Evolutionary conservation across 768 basidiomycete genomes (phyloP).

Genomic region (Leucosporidium creatinivorum): DNA sequence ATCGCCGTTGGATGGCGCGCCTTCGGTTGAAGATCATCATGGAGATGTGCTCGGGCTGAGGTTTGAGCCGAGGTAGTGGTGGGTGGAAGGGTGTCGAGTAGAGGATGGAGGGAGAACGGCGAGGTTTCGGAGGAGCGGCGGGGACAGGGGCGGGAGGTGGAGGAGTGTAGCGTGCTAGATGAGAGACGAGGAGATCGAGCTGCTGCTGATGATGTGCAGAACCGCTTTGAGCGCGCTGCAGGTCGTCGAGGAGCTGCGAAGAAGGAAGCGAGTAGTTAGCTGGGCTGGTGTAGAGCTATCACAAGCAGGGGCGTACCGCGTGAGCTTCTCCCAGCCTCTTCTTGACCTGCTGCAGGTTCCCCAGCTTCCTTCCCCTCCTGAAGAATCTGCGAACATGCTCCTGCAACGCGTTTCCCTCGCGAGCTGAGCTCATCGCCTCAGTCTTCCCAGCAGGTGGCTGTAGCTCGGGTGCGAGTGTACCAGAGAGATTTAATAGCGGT

Average conservation of each 20-base stretch:
- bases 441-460: too few relatives aligned
- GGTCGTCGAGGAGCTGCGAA: slow-evolving; percentile 1
- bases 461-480: background rate
- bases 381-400: background rate
- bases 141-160: background rate
- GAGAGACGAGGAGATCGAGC: background rate
- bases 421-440: too few relatives aligned
- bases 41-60: slow-evolving; percentile 65
- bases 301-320: background rate
- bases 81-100: slow-evolving; percentile 57
- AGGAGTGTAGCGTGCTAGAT: background rate
- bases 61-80: slow-evolving; percentile 70
- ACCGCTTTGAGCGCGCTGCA: background rate
- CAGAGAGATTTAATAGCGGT: slow-evolving; percentile 53
- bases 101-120: slow-evolving; percentile 43
- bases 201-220: too few relatives aligned
- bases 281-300: background rate
- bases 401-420: background rate
- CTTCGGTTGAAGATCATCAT: slow-evolving; percentile 59
- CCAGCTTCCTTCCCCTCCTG: background rate
- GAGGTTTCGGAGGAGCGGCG: background rate
- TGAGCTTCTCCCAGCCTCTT: background rate
- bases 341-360: background rate
- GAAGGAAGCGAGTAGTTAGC: background rate
- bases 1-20: slow-evolving; percentile 47